Evolutionary conservation across 169 alveolate species (phyloP), one percentile per base, ranked within the genome.

Genomic region (Plasmodium relictum): DNA sequence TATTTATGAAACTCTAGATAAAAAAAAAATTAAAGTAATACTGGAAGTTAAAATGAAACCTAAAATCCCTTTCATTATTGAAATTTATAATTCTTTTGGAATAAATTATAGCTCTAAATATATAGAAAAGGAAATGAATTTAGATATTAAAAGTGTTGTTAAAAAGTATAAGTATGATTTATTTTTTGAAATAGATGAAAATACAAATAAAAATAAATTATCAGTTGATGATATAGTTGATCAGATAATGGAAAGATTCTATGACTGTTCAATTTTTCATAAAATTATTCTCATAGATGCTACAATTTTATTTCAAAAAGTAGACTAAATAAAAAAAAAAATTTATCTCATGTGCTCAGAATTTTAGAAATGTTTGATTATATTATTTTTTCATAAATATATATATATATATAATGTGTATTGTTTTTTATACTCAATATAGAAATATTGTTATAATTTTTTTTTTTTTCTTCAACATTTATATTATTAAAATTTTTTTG

Each of bases 61-160:
- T 0, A 94, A 92, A 66, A 70, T 89, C 44, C 94, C 96, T 1
- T 94, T 66, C 58, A 91, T 94, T 26, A 73, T 91, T 24, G 95
- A 94, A 14, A 92, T 94, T 9, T 94, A 92, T 88, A 61, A 93
- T 39, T 62, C 93, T n/a, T 94, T 65, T 58, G 96, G 96, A 16
- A 66, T 9, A 26, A 92, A 94, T 86, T 94, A 59, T 59, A 74
- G 94, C 7, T 83, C 93, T 31, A 73, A 26, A 26, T 94, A 89
- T 39, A 93, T 90, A 6, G 94, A 92, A 73, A 94, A 68, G 62
- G 96, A 94, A 48, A 89, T 94, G 42, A 48, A 71, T 61, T 92
- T 92, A 44, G 96, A 94, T 62, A 76, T 94, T 37, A 94, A 88
- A 61, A 93, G 89, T 66, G 96, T 94, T 50, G 85, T 94, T 14